A percentile compares a stretch with the other conserved stretches of the same genome.
These are phyloP conservation scores for Neofusicoccum umdonicola DNA, from an alignment of 2,329 filamentous ascomycete species.

Conservation along the genomic window DNA sequence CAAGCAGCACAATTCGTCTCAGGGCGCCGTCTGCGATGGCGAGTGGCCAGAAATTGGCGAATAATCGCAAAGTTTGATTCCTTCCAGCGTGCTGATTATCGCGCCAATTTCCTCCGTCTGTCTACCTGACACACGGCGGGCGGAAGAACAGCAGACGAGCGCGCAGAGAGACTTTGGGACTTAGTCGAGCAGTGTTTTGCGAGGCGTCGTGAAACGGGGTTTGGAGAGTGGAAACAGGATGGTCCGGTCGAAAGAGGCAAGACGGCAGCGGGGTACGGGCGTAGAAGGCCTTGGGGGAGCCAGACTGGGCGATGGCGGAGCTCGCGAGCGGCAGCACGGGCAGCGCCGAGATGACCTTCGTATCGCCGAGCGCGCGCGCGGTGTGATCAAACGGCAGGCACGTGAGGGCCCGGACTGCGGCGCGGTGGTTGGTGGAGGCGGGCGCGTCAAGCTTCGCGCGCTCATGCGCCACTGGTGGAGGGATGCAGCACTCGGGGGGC, in stretches of 20 bases:
- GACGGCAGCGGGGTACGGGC: neutral
- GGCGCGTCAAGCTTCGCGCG: neutral
- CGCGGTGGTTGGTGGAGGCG: neutral
- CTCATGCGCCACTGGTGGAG: neutral
- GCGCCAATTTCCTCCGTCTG: neutral
- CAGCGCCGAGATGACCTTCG: neutral
- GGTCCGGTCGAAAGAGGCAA: neutral
- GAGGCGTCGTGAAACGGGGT: constrained; percentile 1
- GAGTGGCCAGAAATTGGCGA: neutral
- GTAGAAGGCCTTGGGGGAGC: too few species aligned
- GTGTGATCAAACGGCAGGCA: neutral
- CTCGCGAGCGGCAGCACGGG: too few species aligned
- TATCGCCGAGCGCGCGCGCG: neutral
- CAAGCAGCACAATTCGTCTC: neutral
- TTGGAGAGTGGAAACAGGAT: neutral
- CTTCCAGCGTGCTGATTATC: neutral
- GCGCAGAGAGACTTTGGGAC: neutral
- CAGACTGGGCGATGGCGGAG: neutral
- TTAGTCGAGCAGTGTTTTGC: neutral
- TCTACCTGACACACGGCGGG: neutral
- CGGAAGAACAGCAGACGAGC: neutral
- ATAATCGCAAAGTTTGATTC: neutral
- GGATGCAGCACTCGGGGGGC: neutral
- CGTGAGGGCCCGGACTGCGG: too few species aligned
- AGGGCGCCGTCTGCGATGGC: neutral